Percentiles rank a stretch among this genome's conserved stretches.
Conservation (phyloP, 1,139 yeast genomes). For the Yamadazyma conglobata region DNA sequence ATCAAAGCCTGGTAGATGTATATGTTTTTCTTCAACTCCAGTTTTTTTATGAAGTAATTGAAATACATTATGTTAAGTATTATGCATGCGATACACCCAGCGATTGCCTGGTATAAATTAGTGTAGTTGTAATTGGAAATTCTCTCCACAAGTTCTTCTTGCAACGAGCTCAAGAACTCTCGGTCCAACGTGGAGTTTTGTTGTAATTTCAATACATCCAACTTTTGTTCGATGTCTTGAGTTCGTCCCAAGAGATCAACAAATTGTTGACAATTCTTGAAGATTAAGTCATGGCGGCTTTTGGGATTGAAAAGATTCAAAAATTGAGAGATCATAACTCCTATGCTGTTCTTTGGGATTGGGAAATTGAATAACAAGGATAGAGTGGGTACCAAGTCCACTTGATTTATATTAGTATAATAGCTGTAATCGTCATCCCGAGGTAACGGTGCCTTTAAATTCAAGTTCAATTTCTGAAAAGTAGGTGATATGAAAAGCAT, state of each 20-base stretch:
- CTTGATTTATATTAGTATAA: conserved; percentile 60
- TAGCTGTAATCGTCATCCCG: conserved; percentile 46
- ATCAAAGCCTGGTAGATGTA: conserved; percentile 29
- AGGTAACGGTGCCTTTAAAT: conserved; percentile 34
- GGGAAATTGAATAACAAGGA: conserved; percentile 73
- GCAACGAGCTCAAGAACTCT: conserved; percentile 46
- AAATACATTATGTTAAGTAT: conserved; percentile 19
- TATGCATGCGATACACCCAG: conserved; percentile 27
- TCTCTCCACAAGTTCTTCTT: conserved; percentile 54
- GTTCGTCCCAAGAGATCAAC: conserved; percentile 32
- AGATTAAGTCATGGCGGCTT: conserved; percentile 35
- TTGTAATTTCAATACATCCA: neutral
- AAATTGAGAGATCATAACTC: conserved; percentile 60
- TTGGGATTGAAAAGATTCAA: conserved; percentile 48
- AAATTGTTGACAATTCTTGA: conserved; percentile 65
- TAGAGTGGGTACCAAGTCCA: conserved; percentile 86
- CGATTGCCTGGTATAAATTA: conserved; percentile 49
- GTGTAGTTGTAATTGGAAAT: conserved; percentile 71
- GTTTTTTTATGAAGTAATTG: conserved; percentile 9
- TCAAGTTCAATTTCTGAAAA: conserved; percentile 30
- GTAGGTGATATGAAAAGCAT: conserved; percentile 64
- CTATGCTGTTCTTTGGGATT: conserved; percentile 82
- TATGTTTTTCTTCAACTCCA: conserved; percentile 14
- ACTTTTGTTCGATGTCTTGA: no score
- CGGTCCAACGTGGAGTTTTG: no score